Base-by-base conservation (phyloP, 208 protist genomes). In the Endotrypanum monterogeii region DNA sequence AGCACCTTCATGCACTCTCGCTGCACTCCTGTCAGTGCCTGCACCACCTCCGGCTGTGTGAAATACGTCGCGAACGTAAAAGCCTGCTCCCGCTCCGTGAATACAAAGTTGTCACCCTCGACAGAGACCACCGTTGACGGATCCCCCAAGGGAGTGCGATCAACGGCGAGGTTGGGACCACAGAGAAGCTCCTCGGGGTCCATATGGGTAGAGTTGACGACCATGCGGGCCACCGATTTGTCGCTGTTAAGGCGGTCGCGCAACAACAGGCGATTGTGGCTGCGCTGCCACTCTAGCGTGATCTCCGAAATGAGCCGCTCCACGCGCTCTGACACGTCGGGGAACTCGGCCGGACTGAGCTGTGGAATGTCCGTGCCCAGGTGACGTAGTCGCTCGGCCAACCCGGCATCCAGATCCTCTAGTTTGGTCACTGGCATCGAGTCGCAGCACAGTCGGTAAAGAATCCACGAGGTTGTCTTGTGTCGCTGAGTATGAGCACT, bases 31-130 rank as follows among this genome's bases (percentile, higher is more conserved):
- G 93, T 96, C 63, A 98, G 75, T 6, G 96, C 94, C 44, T 88
- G 89, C 23, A 98, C 88, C 35, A 98, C 94, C 80, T 98, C 91
- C 3, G 89, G 91, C 82, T 98, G 94, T 2, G 94, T 98, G 77
- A 95, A 98, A 82, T 98, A 98, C 5, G 96, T 98, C 7, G 91
- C 91, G 66, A 98, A 98, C 62, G 85, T 97, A 72, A 98, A 98
- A 65, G 89, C 73, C 25, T 83, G 76, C 66, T 97, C 90, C 23
- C 85, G 82, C 60, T 90, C 90, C 48, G 71, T 85, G 84, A 96
- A 98, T 55, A 91, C 70, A 77, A 93, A 94, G 66, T 81, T 74
- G 57, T 70, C 77, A 32, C 77, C 63, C 28, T 84, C 88, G 11
- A 90, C 75, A 14, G 80, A 80, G 69, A 96, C 93, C 41, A 95